Evolutionary conservation across 345 rosid species (phyloP).

Genomic region (Salix dunnii): DNA sequence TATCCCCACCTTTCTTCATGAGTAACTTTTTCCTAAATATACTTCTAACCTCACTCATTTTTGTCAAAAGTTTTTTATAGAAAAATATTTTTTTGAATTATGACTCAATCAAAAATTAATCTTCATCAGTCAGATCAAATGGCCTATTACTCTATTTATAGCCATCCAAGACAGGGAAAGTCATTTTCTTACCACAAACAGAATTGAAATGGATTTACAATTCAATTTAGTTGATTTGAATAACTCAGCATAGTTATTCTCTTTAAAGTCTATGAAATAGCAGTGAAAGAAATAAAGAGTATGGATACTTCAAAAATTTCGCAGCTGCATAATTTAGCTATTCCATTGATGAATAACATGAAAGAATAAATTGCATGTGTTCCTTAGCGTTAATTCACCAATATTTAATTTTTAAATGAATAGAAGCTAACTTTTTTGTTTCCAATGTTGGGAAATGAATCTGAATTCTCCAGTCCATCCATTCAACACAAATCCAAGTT

Average conservation of each 20-base stretch:
- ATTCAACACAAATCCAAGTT: not conserved
- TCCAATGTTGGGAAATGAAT: not conserved
- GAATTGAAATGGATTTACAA: not conserved
- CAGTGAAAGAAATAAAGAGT: not conserved
- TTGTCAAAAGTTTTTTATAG: too few relatives aligned
- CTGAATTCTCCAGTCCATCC: not conserved
- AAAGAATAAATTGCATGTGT: not conserved
- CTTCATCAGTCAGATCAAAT: too few relatives aligned
- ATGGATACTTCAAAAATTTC: not conserved
- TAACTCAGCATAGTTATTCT: not conserved
- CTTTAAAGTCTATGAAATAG: not conserved
- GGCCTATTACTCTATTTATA: too few relatives aligned
- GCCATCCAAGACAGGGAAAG: too few relatives aligned
- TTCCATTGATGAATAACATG: not conserved
- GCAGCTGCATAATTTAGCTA: not conserved
- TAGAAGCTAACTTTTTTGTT: too few relatives aligned
- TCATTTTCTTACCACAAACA: not conserved
- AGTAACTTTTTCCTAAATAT: too few relatives aligned
- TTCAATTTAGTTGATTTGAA: not conserved
- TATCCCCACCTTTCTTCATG: too few relatives aligned
- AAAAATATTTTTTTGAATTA: too few relatives aligned
- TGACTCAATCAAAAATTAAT: too few relatives aligned
- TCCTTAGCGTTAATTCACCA: not conserved
- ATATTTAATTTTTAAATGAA: not conserved
- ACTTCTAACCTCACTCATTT: too few relatives aligned